Conservation (phyloP, 768 basidiomycete genomes). For the Leccinellum rugosiceps region DNA sequence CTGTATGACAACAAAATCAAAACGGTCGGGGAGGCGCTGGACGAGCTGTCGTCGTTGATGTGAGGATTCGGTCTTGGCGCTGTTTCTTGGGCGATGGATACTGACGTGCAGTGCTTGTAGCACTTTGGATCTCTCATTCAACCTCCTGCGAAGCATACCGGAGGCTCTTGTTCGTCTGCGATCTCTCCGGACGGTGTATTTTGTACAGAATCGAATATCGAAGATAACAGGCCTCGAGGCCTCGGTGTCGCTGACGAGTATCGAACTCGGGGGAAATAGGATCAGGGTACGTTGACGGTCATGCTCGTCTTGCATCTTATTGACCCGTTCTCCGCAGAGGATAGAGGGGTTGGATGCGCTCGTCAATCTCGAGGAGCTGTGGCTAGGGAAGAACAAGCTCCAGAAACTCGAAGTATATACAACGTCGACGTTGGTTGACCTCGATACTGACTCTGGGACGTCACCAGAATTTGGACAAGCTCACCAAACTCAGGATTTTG, state of each 20-base stretch:
- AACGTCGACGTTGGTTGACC: not conserved
- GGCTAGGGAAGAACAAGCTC: constrained; percentile 99
- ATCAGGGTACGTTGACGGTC: constrained; percentile 60
- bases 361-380: constrained; percentile 84
- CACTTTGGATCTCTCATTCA: constrained; percentile 91
- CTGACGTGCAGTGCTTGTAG: constrained; percentile 37
- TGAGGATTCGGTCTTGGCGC: constrained; percentile 32
- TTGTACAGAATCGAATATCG: constrained; percentile 94
- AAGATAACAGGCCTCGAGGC: constrained; percentile 66
- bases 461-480: constrained; percentile 59
- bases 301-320: not conserved
- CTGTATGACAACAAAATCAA: constrained; percentile 96
- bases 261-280: constrained; percentile 93
- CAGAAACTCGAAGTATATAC: constrained; percentile 68
- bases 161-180: constrained; percentile 55
- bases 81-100: not conserved
- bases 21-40: constrained; percentile 61
- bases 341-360: constrained; percentile 85
- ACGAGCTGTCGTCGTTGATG: constrained; percentile 53
- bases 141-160: constrained; percentile 73
- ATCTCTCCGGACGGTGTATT: constrained; percentile 76
- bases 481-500: constrained; percentile 77
- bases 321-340: constrained; percentile 44
- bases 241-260: constrained; percentile 61
- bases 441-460: not conserved